Evolutionary conservation across 2,329 filamentous ascomycete genomes (phyloP).

Genomic region (Beauveria brongniartii): DNA sequence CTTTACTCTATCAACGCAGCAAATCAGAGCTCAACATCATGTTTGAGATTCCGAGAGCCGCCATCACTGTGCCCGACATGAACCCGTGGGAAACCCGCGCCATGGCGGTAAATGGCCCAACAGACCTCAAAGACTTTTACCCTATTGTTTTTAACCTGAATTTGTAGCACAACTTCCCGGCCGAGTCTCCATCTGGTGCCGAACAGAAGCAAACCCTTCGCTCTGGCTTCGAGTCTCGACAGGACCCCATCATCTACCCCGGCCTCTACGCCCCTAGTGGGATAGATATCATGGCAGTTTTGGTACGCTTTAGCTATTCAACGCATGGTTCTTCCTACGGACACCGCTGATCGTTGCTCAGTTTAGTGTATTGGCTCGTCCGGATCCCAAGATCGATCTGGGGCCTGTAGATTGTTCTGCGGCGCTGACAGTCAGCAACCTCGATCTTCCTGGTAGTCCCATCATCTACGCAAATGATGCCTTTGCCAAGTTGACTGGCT

Average conservation of each 20-base stretch:
- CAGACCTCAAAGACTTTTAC: neutral
- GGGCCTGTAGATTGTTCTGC: slow-evolving; percentile 79
- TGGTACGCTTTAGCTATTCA: slow-evolving; percentile 32
- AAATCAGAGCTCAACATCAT: neutral
- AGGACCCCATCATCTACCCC: slow-evolving; percentile 45
- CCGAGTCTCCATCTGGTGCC: neutral
- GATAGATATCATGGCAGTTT: slow-evolving; percentile 46
- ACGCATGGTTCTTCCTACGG: neutral
- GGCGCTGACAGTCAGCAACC: slow-evolving; percentile 75
- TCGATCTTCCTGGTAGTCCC: slow-evolving; percentile 62
- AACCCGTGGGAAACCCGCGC: slow-evolving; percentile 24
- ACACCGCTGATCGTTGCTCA: slow-evolving; percentile 18
- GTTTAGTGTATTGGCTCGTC: slow-evolving; percentile 58
- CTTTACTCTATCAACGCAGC: neutral
- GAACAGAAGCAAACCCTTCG: neutral
- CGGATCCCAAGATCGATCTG: slow-evolving; percentile 68
- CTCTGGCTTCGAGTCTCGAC: slow-evolving; percentile 19
- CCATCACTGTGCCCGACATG: slow-evolving; percentile 2
- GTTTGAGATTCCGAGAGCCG: neutral
- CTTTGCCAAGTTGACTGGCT: slow-evolving; percentile 73
- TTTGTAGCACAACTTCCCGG: slow-evolving; percentile 16
- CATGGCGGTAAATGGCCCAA: slow-evolving; percentile 21
- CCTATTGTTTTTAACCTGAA: neutral
- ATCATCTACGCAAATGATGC: slow-evolving; percentile 80
- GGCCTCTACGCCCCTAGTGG: slow-evolving; percentile 48